Conservation (phyloP, 1,284 basidiomycete species). For the Ganoderma leucocontextum region DNA sequence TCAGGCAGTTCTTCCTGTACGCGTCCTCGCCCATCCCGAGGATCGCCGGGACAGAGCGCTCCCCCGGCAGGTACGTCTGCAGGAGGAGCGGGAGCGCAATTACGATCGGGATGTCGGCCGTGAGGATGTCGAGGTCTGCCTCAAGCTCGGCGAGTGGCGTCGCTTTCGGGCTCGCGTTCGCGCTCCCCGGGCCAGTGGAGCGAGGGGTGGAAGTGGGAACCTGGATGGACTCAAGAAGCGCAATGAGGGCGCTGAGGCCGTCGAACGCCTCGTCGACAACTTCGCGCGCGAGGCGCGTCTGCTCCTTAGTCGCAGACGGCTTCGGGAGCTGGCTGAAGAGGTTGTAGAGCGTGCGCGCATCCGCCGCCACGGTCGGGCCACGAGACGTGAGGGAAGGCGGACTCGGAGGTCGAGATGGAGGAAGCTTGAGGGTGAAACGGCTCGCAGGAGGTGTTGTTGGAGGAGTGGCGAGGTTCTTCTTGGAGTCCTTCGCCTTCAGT, state of each 20-base stretch:
- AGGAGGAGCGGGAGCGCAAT: conserved; percentile 75
- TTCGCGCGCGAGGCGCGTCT: conserved; percentile 66
- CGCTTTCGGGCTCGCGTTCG: conserved; percentile 15
- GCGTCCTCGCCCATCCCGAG: conserved; percentile 65
- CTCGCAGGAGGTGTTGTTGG: conserved; percentile 65
- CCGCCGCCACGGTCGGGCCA: conserved; percentile 55
- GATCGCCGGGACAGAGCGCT: conserved; percentile 57
- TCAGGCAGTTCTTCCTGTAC: conserved; percentile 71
- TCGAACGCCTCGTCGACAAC: conserved; percentile 81
- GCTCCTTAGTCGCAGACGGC: conserved; percentile 56
- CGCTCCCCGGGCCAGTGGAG: conserved; percentile 3
- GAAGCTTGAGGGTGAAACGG: conserved; percentile 72
- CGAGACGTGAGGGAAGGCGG: conserved; percentile 50
- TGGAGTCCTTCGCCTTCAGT: conserved; percentile 45
- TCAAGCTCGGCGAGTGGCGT: conserved; percentile 50
- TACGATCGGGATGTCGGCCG: conserved; percentile 70
- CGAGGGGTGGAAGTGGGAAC: conserved; percentile 20
- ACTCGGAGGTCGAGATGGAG: conserved; percentile 72
- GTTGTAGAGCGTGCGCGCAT: conserved; percentile 67
- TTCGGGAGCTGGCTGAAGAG: conserved; percentile 67
- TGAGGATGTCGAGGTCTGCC: conserved; percentile 51
- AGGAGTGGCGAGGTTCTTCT: conserved; percentile 55
- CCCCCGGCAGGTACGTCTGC: conserved; percentile 45
- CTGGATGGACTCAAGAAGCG: conserved; percentile 62
- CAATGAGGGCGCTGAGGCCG: conserved; percentile 62